Evolutionary conservation across 108 stramenopile species (phyloP), one percentile per base, ranked within the genome.

Genomic region (Fragilaria radians): DNA sequence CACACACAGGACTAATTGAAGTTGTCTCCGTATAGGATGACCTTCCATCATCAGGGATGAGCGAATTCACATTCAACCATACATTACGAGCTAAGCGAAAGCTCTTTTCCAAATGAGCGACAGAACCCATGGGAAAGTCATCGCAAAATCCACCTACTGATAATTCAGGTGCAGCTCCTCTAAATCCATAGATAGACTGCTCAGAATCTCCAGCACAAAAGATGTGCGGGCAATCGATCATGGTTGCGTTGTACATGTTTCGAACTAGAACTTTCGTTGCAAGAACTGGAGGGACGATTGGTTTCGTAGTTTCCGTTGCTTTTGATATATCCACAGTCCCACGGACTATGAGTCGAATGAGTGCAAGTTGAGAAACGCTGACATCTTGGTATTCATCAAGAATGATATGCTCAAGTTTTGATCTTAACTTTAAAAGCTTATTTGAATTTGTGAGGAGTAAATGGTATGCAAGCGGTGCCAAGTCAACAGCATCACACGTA

Each of bases 381-480:
- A 80, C 57, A 70, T 80, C 79, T 63, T 80, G 79, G 57, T 80
- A 80, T 57, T 80, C 79, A 48, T 80, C 79, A 2, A 80, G 55
- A 54, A 80, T 76, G 14, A 76, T 61, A 28, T 80, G 79, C 24
- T 63, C 69, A 7, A 80, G 57, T 46, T 73, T 76, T 22, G 54
- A 59, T 24, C 79, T 74, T 18, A 80, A 31, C 9, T 57, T 34
- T 33, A 59, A 54, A 4, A 80, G 61, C 28, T 70, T 46, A 22
- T 69, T 46, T 22, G 72, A 62, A 33, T 66, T 57, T 25, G 48
- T 36, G 23, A 76, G 19, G 7, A 80, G 49, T 19, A 70, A 57
- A 29, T 69, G 60, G 42, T 70, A 70, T 5, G 79, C 79, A 62
- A 80, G 65, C 2, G 68, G 54, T 1, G 72, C 79, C 4, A 80